phyloP scores from a whole-genome alignment of 2,329 filamentous ascomycete genomes.

The Phoma herbarum region DNA sequence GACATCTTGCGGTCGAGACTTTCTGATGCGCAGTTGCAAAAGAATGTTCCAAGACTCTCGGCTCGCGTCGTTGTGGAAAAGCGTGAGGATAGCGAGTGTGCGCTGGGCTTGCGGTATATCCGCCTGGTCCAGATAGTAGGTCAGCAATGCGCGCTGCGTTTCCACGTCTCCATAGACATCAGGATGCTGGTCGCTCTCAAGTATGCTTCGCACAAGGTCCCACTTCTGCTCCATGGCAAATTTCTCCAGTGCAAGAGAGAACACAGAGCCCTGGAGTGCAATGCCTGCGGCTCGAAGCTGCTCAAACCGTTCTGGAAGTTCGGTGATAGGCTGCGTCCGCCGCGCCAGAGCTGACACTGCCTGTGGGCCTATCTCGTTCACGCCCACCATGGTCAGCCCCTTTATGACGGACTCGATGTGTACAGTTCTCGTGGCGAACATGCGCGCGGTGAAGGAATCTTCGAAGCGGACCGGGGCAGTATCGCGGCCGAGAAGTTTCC shows the following conservation, averaged over 20 bases:
- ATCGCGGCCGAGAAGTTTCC: slow-evolving; percentile 51
- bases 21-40: slow-evolving; percentile 53
- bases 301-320: slow-evolving; percentile 67
- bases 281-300: slow-evolving; percentile 71
- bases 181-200: slow-evolving; percentile 70
- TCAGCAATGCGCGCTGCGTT: slow-evolving; percentile 64
- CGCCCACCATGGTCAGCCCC: slow-evolving; percentile 73
- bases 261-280: slow-evolving; percentile 68
- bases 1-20: slow-evolving; percentile 36
- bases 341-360: slow-evolving; percentile 80
- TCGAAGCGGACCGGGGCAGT: slow-evolving; percentile 56
- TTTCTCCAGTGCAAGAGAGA: slow-evolving; percentile 70
- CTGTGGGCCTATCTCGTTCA: slow-evolving; percentile 76
- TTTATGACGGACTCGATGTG: slow-evolving; percentile 76
- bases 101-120: slow-evolving; percentile 64
- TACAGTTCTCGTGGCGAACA: slow-evolving; percentile 81
- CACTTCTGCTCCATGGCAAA: slow-evolving; percentile 68
- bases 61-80: slow-evolving; percentile 51
- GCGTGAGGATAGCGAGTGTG: slow-evolving; percentile 63
- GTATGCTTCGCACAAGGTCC: slow-evolving; percentile 60
- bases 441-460: slow-evolving; percentile 77
- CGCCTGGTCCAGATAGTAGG: slow-evolving; percentile 59
- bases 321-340: slow-evolving; percentile 65
- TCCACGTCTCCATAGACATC: slow-evolving; percentile 66
- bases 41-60: slow-evolving; percentile 58